Percentiles rank a stretch among this genome's conserved stretches.
These are phyloP conservation scores for Meyerozyma guilliermondii DNA, from an alignment of 1,139 yeast species.

Conservation along the genomic window DNA sequence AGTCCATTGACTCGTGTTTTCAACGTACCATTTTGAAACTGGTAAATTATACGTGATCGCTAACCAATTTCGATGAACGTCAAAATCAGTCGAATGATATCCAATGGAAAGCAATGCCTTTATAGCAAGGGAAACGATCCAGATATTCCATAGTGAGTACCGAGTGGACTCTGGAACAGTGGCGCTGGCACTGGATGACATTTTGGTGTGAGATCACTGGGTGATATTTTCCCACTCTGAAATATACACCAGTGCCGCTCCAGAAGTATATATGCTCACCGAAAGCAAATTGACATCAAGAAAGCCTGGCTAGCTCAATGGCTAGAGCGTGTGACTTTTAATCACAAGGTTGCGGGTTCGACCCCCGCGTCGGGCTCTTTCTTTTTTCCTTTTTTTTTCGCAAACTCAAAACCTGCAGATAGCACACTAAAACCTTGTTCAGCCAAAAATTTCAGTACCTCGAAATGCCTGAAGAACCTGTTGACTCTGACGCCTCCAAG, in stretches of 20 bases:
- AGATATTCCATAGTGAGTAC: conserved; percentile 32
- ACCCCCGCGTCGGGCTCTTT: conserved; percentile 20
- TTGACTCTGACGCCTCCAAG: conserved; percentile 27
- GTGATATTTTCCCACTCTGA: too few relatives aligned
- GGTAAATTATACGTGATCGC: conserved; percentile 86
- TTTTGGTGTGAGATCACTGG: neutral
- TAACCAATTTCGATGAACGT: conserved; percentile 95
- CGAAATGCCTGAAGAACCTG: conserved; percentile 13
- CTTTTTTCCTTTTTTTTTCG: neutral
- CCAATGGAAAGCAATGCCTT: conserved; percentile 34
- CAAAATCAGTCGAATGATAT: conserved; percentile 88
- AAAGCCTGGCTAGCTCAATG: conserved; percentile 44
- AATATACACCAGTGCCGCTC: neutral
- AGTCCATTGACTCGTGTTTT: conserved; percentile 88
- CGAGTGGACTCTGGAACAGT: neutral
- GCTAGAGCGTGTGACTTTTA: conserved; percentile 45
- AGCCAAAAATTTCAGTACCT: neutral
- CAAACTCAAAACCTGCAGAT: neutral
- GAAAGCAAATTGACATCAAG: neutral
- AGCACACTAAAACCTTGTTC: neutral
- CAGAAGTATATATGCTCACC: neutral
- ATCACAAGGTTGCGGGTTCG: conserved; percentile 21
- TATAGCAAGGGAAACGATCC: conserved; percentile 35
- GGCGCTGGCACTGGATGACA: neutral
- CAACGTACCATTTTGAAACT: conserved; percentile 73